Conservation (phyloP, 768 basidiomycete species). For the Steccherinum ochraceum region DNA sequence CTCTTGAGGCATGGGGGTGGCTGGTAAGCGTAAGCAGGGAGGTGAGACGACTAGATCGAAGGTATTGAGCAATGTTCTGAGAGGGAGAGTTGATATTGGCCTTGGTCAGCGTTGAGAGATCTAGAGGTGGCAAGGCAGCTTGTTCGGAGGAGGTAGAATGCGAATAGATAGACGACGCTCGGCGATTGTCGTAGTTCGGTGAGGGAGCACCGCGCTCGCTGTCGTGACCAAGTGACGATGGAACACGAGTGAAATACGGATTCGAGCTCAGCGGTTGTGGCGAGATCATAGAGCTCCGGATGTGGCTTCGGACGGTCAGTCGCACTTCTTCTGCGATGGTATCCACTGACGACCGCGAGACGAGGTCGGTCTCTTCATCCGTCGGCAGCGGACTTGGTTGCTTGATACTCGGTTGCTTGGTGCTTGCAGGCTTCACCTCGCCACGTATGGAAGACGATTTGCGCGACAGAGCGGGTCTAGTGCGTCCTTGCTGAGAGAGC, state of each 20-base stretch:
- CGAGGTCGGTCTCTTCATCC: constrained; percentile 55
- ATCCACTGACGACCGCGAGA: constrained; percentile 82
- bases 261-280: constrained; percentile 21
- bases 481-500: constrained; percentile 37
- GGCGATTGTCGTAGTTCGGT: constrained; percentile 2
- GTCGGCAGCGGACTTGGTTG: constrained; percentile 40
- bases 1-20: constrained; percentile 71
- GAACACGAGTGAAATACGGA: constrained; percentile 7
- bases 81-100: constrained; percentile 45
- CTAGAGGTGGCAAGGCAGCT: constrained; percentile 18
- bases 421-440: constrained; percentile 19
- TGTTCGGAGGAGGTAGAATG: constrained; percentile 22
- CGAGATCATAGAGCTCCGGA: constrained; percentile 17
- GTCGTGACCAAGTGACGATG: constrained; percentile 20
- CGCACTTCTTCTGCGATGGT: constrained; percentile 81
- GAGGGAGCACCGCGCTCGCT: constrained; percentile 13
- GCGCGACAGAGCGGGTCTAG: constrained; percentile 39
- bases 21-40: constrained; percentile 74
- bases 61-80: constrained; percentile 77
- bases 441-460: constrained; percentile 37
- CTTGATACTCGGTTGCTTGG: constrained; percentile 40
- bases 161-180: constrained; percentile 21
- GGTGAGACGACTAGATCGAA: constrained; percentile 82
- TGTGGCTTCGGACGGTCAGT: constrained; percentile 59
- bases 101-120: constrained; percentile 26